Evolutionary conservation across 164 flowering plant species (phyloP), one percentile per base, ranked within the genome.

Genomic region (Kingdonia uniflora): DNA sequence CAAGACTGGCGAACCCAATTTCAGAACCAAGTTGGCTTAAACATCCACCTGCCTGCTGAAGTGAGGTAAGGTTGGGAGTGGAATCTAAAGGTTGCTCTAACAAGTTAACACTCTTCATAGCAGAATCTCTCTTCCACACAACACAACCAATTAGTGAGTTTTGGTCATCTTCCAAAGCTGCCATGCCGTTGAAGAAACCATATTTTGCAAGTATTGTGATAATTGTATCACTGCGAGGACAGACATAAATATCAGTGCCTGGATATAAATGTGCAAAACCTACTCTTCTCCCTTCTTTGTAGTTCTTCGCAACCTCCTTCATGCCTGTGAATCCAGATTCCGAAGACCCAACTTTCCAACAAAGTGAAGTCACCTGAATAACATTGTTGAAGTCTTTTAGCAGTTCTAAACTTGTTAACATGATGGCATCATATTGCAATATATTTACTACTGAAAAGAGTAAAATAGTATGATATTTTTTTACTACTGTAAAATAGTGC

Each of bases 131-230:
- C 58, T 72, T 72, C 80, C 86, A 80, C 15, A 80, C 80, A 65
- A 76, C 77, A 62, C 80, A 80, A 44, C 82, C 82, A 56, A 78
- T 65, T 52, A 78, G 51, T 4, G 77, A 69, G 41, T 74, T 73
- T 20, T 60, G 66, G 33, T 71, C 59, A 44, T 71, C 86, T 59
- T 70, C 72, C 33, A 70, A 57, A 57, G 74, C 77, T 14, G 69
- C 65, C 77, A 65, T 72, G 43, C 80, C 86, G 68, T 78, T 78
- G 59, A 75, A 75, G 66, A 69, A 80, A n/a, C 82, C 85, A 64
- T 77, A 56, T 64, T 77, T 80, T 42, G 78, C 78, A 21, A 80
- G 80, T 35, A 76, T 70, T 39, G 79, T 78, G 57, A 74, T 72
- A 51, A 78, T 74, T 51, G 71, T 42, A 38, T 78, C 71, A 51